A percentile compares a stretch with the other conserved stretches of the same genome.
Evolutionary conservation across 2,329 filamentous ascomycete genomes (phyloP).

Genomic region (Periconia macrospinosa): DNA sequence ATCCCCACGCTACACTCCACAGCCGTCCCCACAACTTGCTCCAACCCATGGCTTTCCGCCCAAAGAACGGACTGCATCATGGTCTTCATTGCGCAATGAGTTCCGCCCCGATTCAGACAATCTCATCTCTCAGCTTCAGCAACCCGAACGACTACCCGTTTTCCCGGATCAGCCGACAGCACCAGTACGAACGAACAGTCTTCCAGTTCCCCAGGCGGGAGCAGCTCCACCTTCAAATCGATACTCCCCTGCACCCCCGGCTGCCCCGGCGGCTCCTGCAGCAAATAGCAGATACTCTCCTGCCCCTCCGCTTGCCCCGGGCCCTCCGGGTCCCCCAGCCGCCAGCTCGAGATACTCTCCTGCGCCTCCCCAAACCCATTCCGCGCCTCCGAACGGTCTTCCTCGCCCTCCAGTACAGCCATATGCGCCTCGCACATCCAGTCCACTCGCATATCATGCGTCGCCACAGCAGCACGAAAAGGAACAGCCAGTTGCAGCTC

Average conservation of each 20-base stretch:
- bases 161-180: conserved; percentile 37
- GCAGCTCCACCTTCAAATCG: conserved; percentile 25
- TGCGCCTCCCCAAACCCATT: conserved; percentile 41
- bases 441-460: conserved; percentile 60
- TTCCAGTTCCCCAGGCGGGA: conserved; percentile 33
- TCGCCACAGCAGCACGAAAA: conserved; percentile 29
- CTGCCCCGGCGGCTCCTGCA: conserved; percentile 25
- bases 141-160: conserved; percentile 46
- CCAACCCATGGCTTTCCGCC: conserved; percentile 22
- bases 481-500: conserved; percentile 1
- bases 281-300: conserved; percentile 46
- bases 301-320: conserved; percentile 40
- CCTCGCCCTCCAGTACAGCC: conserved; percentile 49
- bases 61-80: conserved; percentile 40
- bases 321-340: not conserved
- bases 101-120: conserved; percentile 31
- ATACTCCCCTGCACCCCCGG: conserved; percentile 40
- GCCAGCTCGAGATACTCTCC: conserved; percentile 44
- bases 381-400: conserved; percentile 36
- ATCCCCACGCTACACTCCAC: conserved; percentile 44
- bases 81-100: conserved; percentile 40
- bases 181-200: conserved; percentile 32
- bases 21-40: conserved; percentile 30
- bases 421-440: conserved; percentile 67
- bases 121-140: conserved; percentile 36